Conservation (phyloP, 441 rosid species). For the Bruguiera hainesii region DNA sequence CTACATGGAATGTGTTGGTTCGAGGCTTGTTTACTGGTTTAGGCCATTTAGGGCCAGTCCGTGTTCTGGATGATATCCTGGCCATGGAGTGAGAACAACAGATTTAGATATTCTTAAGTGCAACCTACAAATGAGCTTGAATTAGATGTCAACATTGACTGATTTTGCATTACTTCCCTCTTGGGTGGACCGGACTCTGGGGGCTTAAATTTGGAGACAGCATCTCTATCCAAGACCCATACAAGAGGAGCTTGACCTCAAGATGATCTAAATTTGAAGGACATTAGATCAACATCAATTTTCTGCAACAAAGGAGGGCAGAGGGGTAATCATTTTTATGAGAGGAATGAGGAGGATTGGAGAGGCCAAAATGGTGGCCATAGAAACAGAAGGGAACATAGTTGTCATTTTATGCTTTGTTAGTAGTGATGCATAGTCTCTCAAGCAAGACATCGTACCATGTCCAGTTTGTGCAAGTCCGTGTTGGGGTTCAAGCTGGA, state of each 20-base stretch:
- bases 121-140: background rate
- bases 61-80: slow-evolving; percentile 42
- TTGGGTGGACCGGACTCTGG: background rate
- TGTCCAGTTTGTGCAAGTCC: too few relatives aligned
- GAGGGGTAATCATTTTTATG: background rate
- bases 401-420: too few relatives aligned
- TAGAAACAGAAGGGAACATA: background rate
- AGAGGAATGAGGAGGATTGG: background rate
- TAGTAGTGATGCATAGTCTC: too few relatives aligned
- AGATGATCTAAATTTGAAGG: background rate
- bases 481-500: too few relatives aligned
- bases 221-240: background rate
- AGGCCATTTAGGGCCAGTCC: slow-evolving; percentile 42
- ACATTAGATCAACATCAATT: background rate
- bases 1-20: slow-evolving; percentile 75
- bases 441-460: too few relatives aligned
- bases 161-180: background rate
- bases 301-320: background rate
- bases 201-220: background rate
- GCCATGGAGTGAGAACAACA: slow-evolving; percentile 20
- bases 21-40: slow-evolving; percentile 43
- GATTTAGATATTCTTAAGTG: background rate
- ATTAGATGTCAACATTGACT: background rate
- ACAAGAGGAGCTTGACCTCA: background rate
- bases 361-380: slow-evolving; percentile 2